These are phyloP conservation scores for Dendrobium catenatum DNA, from an alignment of 106 monocot genomes.

Conservation along the genomic window DNA sequence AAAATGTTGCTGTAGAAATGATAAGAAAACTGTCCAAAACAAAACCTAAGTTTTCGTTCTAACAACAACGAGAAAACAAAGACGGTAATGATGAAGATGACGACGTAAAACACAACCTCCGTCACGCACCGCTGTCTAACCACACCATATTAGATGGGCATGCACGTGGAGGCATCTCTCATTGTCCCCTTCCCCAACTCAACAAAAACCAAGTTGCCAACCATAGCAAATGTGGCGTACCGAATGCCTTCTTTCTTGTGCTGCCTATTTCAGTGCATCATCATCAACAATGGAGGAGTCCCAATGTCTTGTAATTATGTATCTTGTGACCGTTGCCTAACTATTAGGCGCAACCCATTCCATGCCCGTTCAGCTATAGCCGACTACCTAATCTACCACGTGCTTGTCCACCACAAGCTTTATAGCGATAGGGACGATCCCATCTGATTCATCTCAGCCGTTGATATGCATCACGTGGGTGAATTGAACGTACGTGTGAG, in stretches of 20 bases:
- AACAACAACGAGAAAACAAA: no score
- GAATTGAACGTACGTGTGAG: background rate
- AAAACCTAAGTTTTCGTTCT: no score
- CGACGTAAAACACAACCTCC: background rate
- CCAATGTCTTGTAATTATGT: background rate
- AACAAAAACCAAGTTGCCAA: background rate
- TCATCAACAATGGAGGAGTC: background rate
- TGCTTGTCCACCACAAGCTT: background rate
- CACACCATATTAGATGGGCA: background rate
- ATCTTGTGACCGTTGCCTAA: background rate
- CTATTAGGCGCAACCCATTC: background rate
- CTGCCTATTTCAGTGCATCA: background rate
- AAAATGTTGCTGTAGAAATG: no score
- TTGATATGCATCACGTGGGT: slow-evolving; percentile 5
- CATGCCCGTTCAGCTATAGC: background rate
- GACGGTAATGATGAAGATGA: no score
- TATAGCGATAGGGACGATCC: background rate
- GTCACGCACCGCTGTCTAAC: background rate
- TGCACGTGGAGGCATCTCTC: background rate
- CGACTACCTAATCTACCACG: slow-evolving; percentile 4
- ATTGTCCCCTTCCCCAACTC: background rate
- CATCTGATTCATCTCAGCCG: background rate
- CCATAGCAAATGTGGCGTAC: slow-evolving; percentile 5
- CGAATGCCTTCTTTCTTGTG: slow-evolving; percentile 3
- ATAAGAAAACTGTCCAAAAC: no score